A percentile compares a stretch with the other conserved stretches of the same genome.
Evolutionary conservation across 208 protist species (phyloP).

Genomic region (Trypanosoma avium): DNA sequence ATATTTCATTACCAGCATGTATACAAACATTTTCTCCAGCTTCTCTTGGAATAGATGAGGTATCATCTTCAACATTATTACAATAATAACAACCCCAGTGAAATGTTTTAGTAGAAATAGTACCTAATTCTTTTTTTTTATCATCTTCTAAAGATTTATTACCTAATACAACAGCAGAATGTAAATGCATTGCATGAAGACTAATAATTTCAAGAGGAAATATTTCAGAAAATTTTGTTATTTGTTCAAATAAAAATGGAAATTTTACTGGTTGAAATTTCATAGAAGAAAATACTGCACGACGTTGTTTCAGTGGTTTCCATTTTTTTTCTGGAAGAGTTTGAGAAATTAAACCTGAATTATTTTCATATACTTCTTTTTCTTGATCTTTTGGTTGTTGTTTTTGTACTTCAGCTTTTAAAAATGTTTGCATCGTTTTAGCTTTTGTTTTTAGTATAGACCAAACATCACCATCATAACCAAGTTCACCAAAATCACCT

Average conservation of each 20-base stretch:
- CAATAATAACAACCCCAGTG: constrained; percentile 91
- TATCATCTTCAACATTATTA: constrained; percentile 56
- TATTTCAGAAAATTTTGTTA: background rate
- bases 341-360: background rate
- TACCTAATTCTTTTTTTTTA: background rate
- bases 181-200: constrained; percentile 76
- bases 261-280: constrained; percentile 19
- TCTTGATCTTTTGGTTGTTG: background rate
- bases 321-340: constrained; percentile 7
- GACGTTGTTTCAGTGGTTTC: constrained; percentile 26
- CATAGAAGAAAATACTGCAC: constrained; percentile 20
- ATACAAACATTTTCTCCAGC: constrained; percentile 21
- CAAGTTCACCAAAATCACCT: constrained; percentile 87
- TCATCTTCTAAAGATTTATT: background rate
- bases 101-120: constrained; percentile 15
- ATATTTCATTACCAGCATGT: constrained; percentile 63
- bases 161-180: constrained; percentile 58
- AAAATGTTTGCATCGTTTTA: constrained; percentile 28
- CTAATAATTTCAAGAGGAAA: constrained; percentile 30
- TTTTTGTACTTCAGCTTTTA: background rate
- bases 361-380: too few species aligned
- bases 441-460: constrained; percentile 43
- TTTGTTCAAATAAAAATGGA: constrained; percentile 5
- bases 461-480: constrained; percentile 66
- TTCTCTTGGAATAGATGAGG: constrained; percentile 54